Base-by-base conservation (phyloP, 768 basidiomycete species). In the Trametes cingulata region DNA sequence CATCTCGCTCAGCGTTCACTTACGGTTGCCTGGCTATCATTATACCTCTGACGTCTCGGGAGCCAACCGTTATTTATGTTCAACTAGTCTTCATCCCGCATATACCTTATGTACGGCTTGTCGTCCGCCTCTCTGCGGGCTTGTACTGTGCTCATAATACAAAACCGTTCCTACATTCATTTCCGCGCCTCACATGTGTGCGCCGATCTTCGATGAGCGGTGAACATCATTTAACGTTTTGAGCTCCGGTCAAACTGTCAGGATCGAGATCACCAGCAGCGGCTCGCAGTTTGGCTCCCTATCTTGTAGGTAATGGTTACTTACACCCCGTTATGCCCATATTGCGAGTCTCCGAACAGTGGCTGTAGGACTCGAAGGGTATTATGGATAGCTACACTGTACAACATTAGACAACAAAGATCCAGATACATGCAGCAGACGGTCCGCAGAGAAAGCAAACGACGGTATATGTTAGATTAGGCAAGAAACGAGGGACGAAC, bases 371-470 rank as follows among this genome's bases (percentile, higher is more conserved):
- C 22, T 9, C 33, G 43, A 22, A 36, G 50, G 56, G 56, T 46
- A 56, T 63, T 52, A 60, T 19, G 35, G 15, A 55, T 58, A 25
- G 47, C 58, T 64, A 64, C 59, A 64, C 59, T 60, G 63, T 65
- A 65, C 64, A 65, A 65, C 60, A 65, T 56, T 61, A 62, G 43
- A 49, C 33, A 56, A 59, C 54, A 56, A 57, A 49, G 47, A 58
- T 62, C 64, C 63, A 62, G 57, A 62, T 69, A 66, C 66, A 64
- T 63, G 37, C 58, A 60, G 57, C 61, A 54, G 29, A 45, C 14
- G 39, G 58, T 60, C 53, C 54, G 33, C 39, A 42, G 35, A 22
- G 42, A 37, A 41, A 60, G 52, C 53, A 56, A 52, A 42, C 36
- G 57, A 51, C 41, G 51, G 60, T 56, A 56, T 56, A 55, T n/a